Conservation (phyloP, 1,284 basidiomycete genomes). For the Ceratobasidium sp. region DNA sequence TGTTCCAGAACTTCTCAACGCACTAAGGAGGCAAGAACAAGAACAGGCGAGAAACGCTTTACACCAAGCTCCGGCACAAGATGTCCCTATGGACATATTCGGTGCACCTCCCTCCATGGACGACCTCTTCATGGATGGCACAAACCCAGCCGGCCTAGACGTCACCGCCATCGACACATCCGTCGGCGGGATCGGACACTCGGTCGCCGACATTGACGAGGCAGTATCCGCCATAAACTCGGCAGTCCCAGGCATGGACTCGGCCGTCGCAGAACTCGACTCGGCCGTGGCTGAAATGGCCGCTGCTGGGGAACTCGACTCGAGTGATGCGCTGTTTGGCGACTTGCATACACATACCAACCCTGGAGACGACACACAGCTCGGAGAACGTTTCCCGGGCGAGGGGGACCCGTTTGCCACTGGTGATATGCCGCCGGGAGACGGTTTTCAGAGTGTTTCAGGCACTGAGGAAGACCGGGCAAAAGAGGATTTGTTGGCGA, state of each 20-base stretch:
- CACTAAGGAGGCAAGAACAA: constrained; percentile 38
- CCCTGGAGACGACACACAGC: background rate
- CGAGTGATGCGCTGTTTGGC: constrained; percentile 34
- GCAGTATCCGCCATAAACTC: constrained; percentile 26
- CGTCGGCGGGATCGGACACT: constrained; percentile 18
- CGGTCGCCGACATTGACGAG: constrained; percentile 6
- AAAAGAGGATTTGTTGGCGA: constrained; percentile 29
- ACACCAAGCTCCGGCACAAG: constrained; percentile 29
- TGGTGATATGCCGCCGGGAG: constrained; percentile 18
- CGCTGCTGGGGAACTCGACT: constrained; percentile 13
- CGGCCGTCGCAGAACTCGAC: constrained; percentile 42
- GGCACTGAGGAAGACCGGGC: constrained; percentile 31
- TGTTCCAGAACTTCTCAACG: constrained; percentile 30
- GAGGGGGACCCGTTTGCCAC: constrained; percentile 23
- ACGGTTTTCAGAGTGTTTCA: constrained; percentile 37
- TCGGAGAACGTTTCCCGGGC: constrained; percentile 16
- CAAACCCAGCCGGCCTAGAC: constrained; percentile 29
- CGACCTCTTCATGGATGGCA: constrained; percentile 35
- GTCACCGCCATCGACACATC: constrained; percentile 35
- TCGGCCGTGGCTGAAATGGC: constrained; percentile 43
- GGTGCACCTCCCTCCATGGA: constrained; percentile 15
- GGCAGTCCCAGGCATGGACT: constrained; percentile 35
- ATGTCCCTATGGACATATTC: constrained; percentile 18
- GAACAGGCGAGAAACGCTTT: constrained; percentile 39
- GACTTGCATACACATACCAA: constrained; percentile 20